Evolutionary conservation across 768 basidiomycete species (phyloP).

Genomic region (Coprinellus micaceus): DNA sequence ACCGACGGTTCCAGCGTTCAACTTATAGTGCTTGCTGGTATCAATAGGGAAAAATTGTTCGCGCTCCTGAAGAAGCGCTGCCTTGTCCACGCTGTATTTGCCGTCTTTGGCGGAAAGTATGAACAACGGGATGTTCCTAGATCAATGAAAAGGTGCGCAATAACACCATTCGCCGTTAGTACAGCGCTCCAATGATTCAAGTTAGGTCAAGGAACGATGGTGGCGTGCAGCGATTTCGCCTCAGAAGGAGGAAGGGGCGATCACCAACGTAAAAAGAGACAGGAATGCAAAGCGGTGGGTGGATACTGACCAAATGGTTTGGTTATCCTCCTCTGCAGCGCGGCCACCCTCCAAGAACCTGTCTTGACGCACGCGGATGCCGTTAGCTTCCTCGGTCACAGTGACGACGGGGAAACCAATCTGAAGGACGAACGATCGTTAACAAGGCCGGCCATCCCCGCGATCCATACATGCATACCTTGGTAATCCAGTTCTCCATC

Average conservation of each 20-base stretch:
- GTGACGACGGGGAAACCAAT: conserved; percentile 87
- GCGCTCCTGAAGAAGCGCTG: conserved; percentile 62
- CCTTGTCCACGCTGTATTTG: conserved; percentile 54
- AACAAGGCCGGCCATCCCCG: no score
- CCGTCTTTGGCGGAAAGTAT: conserved; percentile 57
- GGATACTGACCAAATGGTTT: conserved; percentile 81
- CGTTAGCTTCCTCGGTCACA: conserved; percentile 70
- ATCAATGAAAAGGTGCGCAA: not conserved
- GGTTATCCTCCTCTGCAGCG: conserved; percentile 75
- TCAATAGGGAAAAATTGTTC: conserved; percentile 70
- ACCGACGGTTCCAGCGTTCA: conserved; percentile 86
- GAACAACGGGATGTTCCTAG: conserved; percentile 78
- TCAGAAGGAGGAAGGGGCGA: not conserved
- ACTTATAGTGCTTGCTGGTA: conserved; percentile 75
- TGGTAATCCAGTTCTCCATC: conserved; percentile 91
- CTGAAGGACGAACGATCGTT: conserved; percentile 14
- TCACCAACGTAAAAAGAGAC: not conserved
- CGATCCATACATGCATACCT: conserved; percentile 45
- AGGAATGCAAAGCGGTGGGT: not conserved
- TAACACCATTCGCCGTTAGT: conserved; percentile 4
- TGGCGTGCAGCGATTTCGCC: not conserved
- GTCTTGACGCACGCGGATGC: conserved; percentile 82
- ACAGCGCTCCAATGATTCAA: not conserved
- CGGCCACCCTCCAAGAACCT: conserved; percentile 87
- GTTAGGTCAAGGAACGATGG: not conserved